phyloP scores from a whole-genome alignment of 2,329 filamentous ascomycete species.

The Talaromyces sp. region DNA sequence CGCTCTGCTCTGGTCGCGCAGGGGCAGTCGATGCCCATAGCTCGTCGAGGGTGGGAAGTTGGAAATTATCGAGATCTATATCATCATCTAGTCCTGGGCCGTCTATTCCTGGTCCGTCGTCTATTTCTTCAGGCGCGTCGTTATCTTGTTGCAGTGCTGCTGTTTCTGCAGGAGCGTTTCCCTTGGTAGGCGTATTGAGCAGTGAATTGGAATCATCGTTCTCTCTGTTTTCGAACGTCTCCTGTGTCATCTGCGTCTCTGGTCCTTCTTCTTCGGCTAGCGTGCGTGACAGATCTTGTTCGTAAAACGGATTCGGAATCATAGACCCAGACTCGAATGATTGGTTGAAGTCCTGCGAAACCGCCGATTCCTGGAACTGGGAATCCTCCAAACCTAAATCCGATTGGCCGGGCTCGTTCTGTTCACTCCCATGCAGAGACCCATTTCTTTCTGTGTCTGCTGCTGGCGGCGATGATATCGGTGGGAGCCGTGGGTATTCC shows the following conservation, averaged over 20 bases:
- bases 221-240: background rate
- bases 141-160: background rate
- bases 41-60: conserved; percentile 8
- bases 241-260: background rate
- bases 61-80: background rate
- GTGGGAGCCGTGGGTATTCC: background rate
- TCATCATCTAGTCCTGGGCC: background rate
- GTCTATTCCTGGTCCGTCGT: background rate
- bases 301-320: conserved; percentile 29
- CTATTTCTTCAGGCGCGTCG: background rate
- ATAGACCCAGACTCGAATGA: conserved; percentile 9
- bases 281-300: conserved; percentile 17
- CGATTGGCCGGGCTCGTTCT: background rate
- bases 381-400: background rate
- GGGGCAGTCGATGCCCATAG: conserved; percentile 14
- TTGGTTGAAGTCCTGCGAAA: background rate
- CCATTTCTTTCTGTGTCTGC: background rate
- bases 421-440: background rate
- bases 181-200: background rate
- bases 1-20: background rate
- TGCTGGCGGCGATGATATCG: background rate
- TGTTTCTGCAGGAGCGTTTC: background rate
- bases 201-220: background rate
- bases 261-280: background rate
- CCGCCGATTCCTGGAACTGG: background rate